phyloP scores from a whole-genome alignment of 2,329 filamentous ascomycete genomes.

The Botrytis porri region DNA sequence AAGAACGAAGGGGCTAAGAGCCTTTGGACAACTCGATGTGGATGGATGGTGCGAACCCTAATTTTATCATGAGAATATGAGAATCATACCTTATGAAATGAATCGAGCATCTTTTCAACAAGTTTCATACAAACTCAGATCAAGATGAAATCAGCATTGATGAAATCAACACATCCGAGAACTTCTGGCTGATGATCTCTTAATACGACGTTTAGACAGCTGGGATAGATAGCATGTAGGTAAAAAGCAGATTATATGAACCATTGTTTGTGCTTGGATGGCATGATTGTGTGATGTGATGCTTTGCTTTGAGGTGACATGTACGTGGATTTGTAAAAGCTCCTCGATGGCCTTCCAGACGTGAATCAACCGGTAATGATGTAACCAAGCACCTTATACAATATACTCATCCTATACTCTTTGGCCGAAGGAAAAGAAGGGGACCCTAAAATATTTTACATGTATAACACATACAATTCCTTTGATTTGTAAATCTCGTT shows the following conservation, averaged over 20 bases:
- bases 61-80: background rate
- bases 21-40: conserved; percentile 11
- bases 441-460: background rate
- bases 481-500: background rate
- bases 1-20: conserved; percentile 2
- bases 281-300: background rate
- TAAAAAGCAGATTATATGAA: conserved; percentile 8
- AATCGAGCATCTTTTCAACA: background rate
- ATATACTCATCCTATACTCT: background rate
- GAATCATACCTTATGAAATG: conserved; percentile 12
- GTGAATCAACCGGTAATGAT: background rate
- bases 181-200: conserved; percentile 8
- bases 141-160: background rate
- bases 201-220: conserved; percentile 20
- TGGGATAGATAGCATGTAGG: conserved; percentile 19
- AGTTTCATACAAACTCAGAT: background rate
- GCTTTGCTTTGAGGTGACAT: background rate
- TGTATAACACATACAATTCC: background rate
- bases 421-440: background rate
- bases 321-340: background rate
- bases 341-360: background rate
- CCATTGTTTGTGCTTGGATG: background rate
- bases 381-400: background rate
- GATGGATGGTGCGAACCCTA: background rate
- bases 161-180: background rate